phyloP scores from a whole-genome alignment of 768 basidiomycete genomes.

The Lactifluus volemus region DNA sequence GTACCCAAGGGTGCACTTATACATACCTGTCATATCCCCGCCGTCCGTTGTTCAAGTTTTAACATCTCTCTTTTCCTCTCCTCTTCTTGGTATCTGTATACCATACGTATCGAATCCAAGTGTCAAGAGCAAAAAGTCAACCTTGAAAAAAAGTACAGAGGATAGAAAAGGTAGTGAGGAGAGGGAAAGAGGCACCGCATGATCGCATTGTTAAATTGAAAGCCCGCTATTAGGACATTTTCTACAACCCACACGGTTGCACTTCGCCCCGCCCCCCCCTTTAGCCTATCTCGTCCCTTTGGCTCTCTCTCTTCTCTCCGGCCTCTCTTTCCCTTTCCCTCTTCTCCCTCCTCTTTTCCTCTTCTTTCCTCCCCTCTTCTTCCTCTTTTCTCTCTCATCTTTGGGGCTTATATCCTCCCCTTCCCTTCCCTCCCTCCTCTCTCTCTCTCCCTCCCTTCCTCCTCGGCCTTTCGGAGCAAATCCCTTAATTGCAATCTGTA shows the following conservation, averaged over 20 bases:
- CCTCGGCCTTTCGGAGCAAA: background rate
- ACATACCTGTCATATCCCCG: slow-evolving; percentile 21
- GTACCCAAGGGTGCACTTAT: slow-evolving; percentile 3
- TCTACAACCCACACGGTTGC: slow-evolving; percentile 24
- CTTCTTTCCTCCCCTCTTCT: background rate
- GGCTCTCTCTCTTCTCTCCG: slow-evolving; percentile 18
- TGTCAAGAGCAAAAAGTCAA: background rate
- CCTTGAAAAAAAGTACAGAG: background rate
- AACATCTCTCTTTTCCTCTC: slow-evolving; percentile 15
- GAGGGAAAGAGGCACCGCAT: slow-evolving; percentile 7
- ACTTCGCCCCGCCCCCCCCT: background rate
- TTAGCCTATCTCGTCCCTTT: slow-evolving; percentile 10
- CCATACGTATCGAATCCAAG: too few species aligned
- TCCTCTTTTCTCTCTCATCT: background rate
- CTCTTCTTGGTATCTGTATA: background rate
- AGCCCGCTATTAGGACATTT: slow-evolving; percentile 18
- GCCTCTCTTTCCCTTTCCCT: slow-evolving; percentile 4
- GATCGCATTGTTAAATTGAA: slow-evolving; percentile 16
- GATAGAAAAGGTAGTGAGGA: background rate
- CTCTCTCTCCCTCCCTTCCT: background rate
- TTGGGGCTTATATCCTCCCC: background rate
- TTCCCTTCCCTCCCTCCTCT: background rate
- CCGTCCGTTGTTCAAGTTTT: slow-evolving; percentile 12
- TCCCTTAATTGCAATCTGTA: slow-evolving; percentile 13
- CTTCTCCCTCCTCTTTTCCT: background rate